These are phyloP conservation scores for Boletellus ananiceps DNA, from an alignment of 768 basidiomycete species.

Conservation along the genomic window DNA sequence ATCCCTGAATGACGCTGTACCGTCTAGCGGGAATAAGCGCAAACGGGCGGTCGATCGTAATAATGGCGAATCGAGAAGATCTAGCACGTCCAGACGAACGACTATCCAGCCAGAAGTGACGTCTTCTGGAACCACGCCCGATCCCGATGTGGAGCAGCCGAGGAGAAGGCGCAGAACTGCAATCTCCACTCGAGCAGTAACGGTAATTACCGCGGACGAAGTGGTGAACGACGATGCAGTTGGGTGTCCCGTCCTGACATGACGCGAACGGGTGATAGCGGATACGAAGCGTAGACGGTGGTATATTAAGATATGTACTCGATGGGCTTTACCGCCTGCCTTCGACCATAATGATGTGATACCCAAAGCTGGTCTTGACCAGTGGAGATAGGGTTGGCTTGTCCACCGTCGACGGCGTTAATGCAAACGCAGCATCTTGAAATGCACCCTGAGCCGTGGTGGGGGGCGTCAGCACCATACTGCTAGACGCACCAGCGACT, in stretches of 20 bases:
- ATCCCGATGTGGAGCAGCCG: conserved; percentile 61
- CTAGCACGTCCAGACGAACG: conserved; percentile 35
- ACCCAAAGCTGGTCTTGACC: conserved; percentile 80
- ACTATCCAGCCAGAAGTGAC: conserved; percentile 45
- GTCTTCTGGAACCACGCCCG: conserved; percentile 48
- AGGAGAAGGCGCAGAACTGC: conserved; percentile 39
- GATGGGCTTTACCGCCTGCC: conserved; percentile 50
- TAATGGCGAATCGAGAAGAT: conserved; percentile 34
- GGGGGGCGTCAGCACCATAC: conserved; percentile 1
- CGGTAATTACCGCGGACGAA: conserved; percentile 30
- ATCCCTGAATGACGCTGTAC: conserved; percentile 17
- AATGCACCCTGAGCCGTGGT: conserved; percentile 50
- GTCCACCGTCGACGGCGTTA: conserved; percentile 75
- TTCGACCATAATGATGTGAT: conserved; percentile 91
- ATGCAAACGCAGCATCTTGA: conserved; percentile 84
- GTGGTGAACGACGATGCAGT: conserved; percentile 30
- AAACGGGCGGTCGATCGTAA: conserved; percentile 33
- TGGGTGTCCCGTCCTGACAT: conserved; percentile 26
- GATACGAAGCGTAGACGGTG: conserved; percentile 6
- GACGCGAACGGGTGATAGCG: conserved; percentile 1
- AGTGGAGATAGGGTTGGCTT: conserved; percentile 68
- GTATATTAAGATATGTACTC: conserved; percentile 21
- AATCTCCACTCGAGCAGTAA: conserved; percentile 24
- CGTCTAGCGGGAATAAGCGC: conserved; percentile 37
- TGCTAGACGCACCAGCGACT: conserved; percentile 16